Conservation (phyloP, 371 early-diverging fungal genomes). For the Mucor saturninus region DNA sequence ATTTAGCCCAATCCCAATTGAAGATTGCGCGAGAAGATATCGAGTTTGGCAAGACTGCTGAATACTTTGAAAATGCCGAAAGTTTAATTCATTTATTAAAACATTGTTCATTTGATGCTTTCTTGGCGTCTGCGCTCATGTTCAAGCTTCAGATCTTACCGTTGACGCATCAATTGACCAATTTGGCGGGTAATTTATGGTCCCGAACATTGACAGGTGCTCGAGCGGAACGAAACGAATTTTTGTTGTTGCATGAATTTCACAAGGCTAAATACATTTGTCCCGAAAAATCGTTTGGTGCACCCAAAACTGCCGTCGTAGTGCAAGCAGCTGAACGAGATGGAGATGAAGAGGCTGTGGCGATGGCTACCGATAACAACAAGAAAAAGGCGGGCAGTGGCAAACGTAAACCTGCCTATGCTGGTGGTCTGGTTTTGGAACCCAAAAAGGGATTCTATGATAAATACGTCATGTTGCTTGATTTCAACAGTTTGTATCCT, state of each 20-base stretch:
- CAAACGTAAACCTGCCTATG: slow-evolving; percentile 91
- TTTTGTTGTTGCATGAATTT: slow-evolving; percentile 96
- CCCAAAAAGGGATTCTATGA: slow-evolving; percentile 98
- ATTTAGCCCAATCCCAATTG: slow-evolving; percentile 79
- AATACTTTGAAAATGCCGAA: slow-evolving; percentile 68
- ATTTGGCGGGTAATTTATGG: slow-evolving; percentile 96
- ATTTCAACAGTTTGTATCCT: slow-evolving; percentile 99
- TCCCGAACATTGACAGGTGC: slow-evolving; percentile 89
- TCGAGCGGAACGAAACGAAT: slow-evolving; percentile 99
- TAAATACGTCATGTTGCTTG: slow-evolving; percentile 94
- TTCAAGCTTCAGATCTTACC: slow-evolving; percentile 89
- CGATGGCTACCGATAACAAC: slow-evolving; percentile 28
- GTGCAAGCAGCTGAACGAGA: slow-evolving; percentile 53
- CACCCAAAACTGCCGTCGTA: slow-evolving; percentile 27
- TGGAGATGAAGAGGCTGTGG: slow-evolving; percentile 54
- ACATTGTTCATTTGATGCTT: slow-evolving; percentile 87
- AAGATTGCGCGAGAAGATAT: slow-evolving; percentile 85
- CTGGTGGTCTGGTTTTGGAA: slow-evolving; percentile 98
- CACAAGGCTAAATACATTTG: slow-evolving; percentile 88
- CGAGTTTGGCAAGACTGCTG: slow-evolving; percentile 78
- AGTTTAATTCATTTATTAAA: slow-evolving; percentile 72
- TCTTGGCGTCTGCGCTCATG: slow-evolving; percentile 82
- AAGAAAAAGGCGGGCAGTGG: slow-evolving; percentile 40
- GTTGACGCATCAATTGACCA: slow-evolving; percentile 94
- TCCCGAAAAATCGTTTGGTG: slow-evolving; percentile 77